These are phyloP conservation scores for Hydrangea macrophylla DNA, from an alignment of 148 eudicot genomes.

Conservation along the genomic window DNA sequence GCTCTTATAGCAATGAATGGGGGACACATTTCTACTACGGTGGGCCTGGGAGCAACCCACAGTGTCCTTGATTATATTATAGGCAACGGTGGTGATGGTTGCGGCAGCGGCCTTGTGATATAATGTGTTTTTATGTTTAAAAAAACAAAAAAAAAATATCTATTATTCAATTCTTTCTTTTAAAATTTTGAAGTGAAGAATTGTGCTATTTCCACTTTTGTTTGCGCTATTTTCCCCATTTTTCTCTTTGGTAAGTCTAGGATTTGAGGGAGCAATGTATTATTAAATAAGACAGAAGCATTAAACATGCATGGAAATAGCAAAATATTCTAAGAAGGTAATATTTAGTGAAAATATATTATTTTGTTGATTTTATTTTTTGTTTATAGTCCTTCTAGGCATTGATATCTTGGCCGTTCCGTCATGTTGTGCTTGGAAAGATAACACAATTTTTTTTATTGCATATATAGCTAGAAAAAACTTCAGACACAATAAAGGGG, in stretches of 20 bases:
- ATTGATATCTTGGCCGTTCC: no score
- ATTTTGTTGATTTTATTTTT: no score
- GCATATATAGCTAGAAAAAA: no score
- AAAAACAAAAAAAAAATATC: background rate
- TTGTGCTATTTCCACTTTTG: slow-evolving; percentile 37
- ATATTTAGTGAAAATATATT: background rate
- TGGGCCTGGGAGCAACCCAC: slow-evolving; percentile 89
- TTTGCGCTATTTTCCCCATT: slow-evolving; percentile 17
- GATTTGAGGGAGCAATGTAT: background rate
- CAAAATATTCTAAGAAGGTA: background rate
- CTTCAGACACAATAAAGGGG: no score
- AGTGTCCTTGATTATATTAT: slow-evolving; percentile 36
- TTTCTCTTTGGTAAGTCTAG: background rate
- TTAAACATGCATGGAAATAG: slow-evolving; percentile 27
- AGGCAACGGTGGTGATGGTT: background rate
- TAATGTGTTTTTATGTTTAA: background rate
- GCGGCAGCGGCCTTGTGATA: background rate
- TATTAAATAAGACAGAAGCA: slow-evolving; percentile 16
- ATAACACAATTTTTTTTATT: no score
- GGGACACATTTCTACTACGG: slow-evolving; percentile 93
- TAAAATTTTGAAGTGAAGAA: slow-evolving; percentile 12
- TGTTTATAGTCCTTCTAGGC: no score
- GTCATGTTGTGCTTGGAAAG: no score
- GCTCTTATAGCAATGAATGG: slow-evolving; percentile 69
- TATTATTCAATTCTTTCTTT: slow-evolving; percentile 1